A percentile compares a stretch with the other conserved stretches of the same genome.
Conservation (phyloP, 1,139 yeast species). For the Saccharomycopsis hybrid region DNA sequence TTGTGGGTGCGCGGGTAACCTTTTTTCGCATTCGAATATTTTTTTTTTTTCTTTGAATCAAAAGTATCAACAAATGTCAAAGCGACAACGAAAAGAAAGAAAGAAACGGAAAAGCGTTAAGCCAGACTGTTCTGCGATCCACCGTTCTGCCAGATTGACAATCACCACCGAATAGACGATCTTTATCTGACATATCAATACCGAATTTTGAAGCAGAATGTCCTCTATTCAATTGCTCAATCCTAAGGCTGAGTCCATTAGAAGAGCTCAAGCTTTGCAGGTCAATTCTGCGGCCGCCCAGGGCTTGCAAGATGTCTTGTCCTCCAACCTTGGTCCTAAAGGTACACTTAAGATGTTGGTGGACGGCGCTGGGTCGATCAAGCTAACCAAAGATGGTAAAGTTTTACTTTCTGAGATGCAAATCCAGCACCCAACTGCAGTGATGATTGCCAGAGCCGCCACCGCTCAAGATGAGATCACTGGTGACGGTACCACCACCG, state of each 20-base stretch:
- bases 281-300: slow-evolving; percentile 96
- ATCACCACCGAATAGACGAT: too few relatives aligned
- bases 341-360: slow-evolving; percentile 96
- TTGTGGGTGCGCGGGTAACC: too few relatives aligned
- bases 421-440: slow-evolving; percentile 99
- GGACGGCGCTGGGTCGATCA: slow-evolving; percentile 94
- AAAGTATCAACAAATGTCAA: too few relatives aligned
- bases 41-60: too few relatives aligned
- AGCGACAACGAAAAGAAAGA: too few relatives aligned
- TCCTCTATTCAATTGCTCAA: slow-evolving; percentile 82
- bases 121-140: too few relatives aligned
- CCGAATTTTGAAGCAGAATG: too few relatives aligned
- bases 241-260: slow-evolving; percentile 93
- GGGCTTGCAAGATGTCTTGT: slow-evolving; percentile 87
- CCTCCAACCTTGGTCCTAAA: slow-evolving; percentile 92
- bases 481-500: slow-evolving; percentile 99
- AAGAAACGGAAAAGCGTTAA: too few relatives aligned
- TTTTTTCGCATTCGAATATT: too few relatives aligned
- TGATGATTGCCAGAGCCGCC: slow-evolving; percentile 97
- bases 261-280: slow-evolving; percentile 91
- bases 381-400: slow-evolving; percentile 95
- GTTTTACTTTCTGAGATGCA: slow-evolving; percentile 95
- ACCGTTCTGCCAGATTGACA: too few relatives aligned
- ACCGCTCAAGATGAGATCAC: slow-evolving; percentile 98
- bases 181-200: too few relatives aligned